Percentiles rank a stretch among this genome's conserved stretches.
These are phyloP conservation scores for Pelargonium australe DNA, from an alignment of 441 rosid genomes.

Conservation along the genomic window DNA sequence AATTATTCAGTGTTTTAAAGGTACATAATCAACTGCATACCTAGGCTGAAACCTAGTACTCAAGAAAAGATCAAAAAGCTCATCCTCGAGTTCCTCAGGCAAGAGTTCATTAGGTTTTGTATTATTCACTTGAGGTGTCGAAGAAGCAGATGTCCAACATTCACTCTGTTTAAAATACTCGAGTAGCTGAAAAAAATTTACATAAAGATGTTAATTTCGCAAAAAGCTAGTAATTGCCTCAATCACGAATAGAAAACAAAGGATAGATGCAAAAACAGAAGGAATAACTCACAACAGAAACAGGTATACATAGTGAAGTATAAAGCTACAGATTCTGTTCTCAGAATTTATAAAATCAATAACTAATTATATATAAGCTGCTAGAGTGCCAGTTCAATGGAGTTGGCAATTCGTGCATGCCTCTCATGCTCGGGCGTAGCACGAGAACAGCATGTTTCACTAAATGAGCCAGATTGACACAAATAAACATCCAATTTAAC, in stretches of 20 bases:
- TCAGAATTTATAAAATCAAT: neutral
- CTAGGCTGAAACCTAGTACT: slow-evolving; percentile 47
- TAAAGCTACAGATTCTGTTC: neutral
- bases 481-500: no score
- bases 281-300: neutral
- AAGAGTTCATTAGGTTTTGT: slow-evolving; percentile 40
- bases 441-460: no score
- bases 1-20: neutral
- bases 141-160: slow-evolving; percentile 46
- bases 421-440: no score
- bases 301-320: neutral
- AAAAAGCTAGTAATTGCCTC: neutral
- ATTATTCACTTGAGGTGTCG: slow-evolving; percentile 14
- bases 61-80: slow-evolving; percentile 54
- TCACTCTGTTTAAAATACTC: slow-evolving; percentile 42
- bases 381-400: no score
- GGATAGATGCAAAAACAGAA: neutral
- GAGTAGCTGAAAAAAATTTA: slow-evolving; percentile 40
- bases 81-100: slow-evolving; percentile 45
- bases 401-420: no score
- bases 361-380: neutral
- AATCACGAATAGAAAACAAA: neutral
- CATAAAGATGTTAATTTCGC: neutral
- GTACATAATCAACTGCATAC: slow-evolving; percentile 28
- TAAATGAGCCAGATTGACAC: no score